A percentile compares a stretch with the other conserved stretches of the same genome.
These are phyloP conservation scores for Ustilago sp. DNA, from an alignment of 1,284 basidiomycete genomes.

Conservation along the genomic window DNA sequence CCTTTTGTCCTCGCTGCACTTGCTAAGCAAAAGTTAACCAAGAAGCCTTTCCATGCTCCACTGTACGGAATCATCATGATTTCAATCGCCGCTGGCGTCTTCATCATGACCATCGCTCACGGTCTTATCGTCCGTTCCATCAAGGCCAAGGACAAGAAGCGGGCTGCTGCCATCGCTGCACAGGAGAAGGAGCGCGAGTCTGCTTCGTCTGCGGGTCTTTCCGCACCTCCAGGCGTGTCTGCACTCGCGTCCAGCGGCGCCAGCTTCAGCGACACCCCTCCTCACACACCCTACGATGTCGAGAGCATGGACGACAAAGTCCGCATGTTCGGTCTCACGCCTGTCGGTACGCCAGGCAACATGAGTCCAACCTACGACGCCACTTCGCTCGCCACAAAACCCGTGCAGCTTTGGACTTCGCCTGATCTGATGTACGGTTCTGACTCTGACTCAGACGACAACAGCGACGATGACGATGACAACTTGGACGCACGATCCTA, in stretches of 20 bases:
- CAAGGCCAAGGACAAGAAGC: slow-evolving; percentile 50
- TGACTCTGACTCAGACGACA: slow-evolving; percentile 34
- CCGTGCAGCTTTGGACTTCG: slow-evolving; percentile 44
- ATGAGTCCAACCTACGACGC: slow-evolving; percentile 18
- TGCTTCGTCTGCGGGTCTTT: background rate
- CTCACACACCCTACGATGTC: slow-evolving; percentile 22
- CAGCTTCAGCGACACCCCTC: slow-evolving; percentile 12
- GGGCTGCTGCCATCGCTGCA: slow-evolving; percentile 35
- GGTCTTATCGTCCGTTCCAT: slow-evolving; percentile 49
- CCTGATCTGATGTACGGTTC: slow-evolving; percentile 52
- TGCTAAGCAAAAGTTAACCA: slow-evolving; percentile 22
- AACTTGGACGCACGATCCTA: slow-evolving; percentile 24
- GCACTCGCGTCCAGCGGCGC: slow-evolving; percentile 12
- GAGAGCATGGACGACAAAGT: slow-evolving; percentile 39
- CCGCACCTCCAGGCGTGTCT: slow-evolving; percentile 12
- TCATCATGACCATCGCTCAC: slow-evolving; percentile 56
- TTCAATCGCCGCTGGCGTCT: slow-evolving; percentile 48
- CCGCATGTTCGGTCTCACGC: slow-evolving; percentile 18
- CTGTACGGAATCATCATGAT: slow-evolving; percentile 46
- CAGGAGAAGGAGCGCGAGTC: slow-evolving; percentile 25
- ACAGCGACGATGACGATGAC: slow-evolving; percentile 24
- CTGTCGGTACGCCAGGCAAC: slow-evolving; percentile 18
- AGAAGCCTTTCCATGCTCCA: slow-evolving; percentile 30
- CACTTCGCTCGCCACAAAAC: slow-evolving; percentile 7
- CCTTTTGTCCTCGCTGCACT: slow-evolving; percentile 44